Evolutionary conservation across 2,329 filamentous ascomycete genomes (phyloP).

Genomic region (Fusarium sp.): DNA sequence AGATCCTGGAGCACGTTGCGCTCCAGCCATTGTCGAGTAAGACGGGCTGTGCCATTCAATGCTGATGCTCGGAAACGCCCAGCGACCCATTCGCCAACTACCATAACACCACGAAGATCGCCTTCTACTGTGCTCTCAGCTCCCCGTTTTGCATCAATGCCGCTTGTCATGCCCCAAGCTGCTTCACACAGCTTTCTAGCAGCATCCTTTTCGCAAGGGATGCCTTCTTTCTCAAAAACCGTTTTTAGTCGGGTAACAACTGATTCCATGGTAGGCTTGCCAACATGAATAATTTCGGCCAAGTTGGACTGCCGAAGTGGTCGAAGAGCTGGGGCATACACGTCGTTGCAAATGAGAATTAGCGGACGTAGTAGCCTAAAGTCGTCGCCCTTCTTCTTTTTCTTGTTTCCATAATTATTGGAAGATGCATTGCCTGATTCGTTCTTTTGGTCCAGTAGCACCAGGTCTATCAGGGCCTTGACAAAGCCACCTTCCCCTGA

Average conservation of each 20-base stretch:
- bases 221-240: constrained; percentile 90
- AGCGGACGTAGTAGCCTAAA: constrained; percentile 90
- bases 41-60: constrained; percentile 55
- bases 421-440: constrained; percentile 48
- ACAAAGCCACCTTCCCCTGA: constrained; percentile 94
- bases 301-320: constrained; percentile 86
- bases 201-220: constrained; percentile 89
- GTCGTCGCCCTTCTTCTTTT: constrained; percentile 80
- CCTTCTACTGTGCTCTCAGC: constrained; percentile 76
- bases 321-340: constrained; percentile 90
- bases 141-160: constrained; percentile 76
- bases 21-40: constrained; percentile 84
- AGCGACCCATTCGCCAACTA: constrained; percentile 88
- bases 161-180: constrained; percentile 81
- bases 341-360: constrained; percentile 96
- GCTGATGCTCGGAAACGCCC: constrained; percentile 70
- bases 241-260: constrained; percentile 83
- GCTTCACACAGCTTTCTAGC: constrained; percentile 86
- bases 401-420: constrained; percentile 55
- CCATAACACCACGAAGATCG: constrained; percentile 85
- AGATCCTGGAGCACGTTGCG: constrained; percentile 76
- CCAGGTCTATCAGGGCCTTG: constrained; percentile 91
- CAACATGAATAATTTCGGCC: constrained; percentile 91
- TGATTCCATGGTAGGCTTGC: constrained; percentile 87
- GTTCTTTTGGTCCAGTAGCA: constrained; percentile 88